Evolutionary conservation across 2,329 filamentous ascomycete genomes (phyloP), one percentile per base, ranked within the genome.

Genomic region (Alternaria viburni): DNA sequence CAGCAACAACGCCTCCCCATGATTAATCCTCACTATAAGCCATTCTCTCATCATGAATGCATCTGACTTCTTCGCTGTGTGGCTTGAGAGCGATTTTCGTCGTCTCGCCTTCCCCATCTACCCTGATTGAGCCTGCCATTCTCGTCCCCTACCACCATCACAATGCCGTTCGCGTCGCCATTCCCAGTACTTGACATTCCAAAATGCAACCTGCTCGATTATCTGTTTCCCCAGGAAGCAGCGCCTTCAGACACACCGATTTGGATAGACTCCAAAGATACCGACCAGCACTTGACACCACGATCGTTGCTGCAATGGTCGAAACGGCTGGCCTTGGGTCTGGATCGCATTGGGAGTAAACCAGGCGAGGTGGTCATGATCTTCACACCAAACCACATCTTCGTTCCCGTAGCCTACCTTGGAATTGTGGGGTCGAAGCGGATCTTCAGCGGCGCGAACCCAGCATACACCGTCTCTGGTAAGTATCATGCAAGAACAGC

Each of bases 401-500:
- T 83, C 65, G 82, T 87, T 3, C 85, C 85, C 0, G 81, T 83
- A 2, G 82, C 83, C 11, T 86, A 85, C 67, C 75, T 86, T 19
- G 85, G 83, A 5, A 82, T 85, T 45, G 82, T 86, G 2, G 85
- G 85, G 0, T 83, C 83, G 3, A 83, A 83, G 30, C 83, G 81
- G 58, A 79, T 85, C 41, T 87, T 87, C 71, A 86, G 83, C 55
- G 86, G 85, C 19, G 84, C 82, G 5, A 88, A 87, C 69, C 85
- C 86, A 13, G 78, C 79, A 10, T 87, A 86, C 66, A 86, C 84
- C 1, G 75, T 82, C 13, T 77, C 79, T 60, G 84, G 84, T 84
- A 69, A 65, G 79, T 66, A 12, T 6, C 25, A 17, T 19, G n/a
- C 17, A 41, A 30, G 4, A 41, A 26, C 13, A 25, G 12, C 43